Evolutionary conservation across 148 eudicot species (phyloP), one percentile per base, ranked within the genome.

Genomic region (Diospyros lotus): DNA sequence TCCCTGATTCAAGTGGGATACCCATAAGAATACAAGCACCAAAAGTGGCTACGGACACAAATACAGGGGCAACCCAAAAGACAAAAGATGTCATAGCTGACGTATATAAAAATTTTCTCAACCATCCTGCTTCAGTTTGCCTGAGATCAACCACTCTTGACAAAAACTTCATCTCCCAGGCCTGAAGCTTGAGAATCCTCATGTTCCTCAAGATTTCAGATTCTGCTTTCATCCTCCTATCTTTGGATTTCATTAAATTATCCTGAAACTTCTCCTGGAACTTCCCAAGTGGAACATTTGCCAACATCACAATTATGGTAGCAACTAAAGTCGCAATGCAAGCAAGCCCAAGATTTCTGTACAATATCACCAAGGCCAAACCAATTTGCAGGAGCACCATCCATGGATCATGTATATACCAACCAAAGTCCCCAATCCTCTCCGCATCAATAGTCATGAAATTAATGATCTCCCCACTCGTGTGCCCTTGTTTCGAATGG

Each of bases 381-480:
- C 45, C 67, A 45, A 87, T 80, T 83, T 87, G 88, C 58, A 87
- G 0, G 28, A 85, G 6, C 13, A 87, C 88, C 74, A 87, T 42
- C 88, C 88, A 87, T 2, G 86, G 85, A 83, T 87, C 86, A 48
- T 87, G 88, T 76, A 87, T 73, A 54, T 85, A 83, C 90, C 88
- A 87, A 73, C 61, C 59, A 71, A 87, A 87, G 53, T 80, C 73
- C 63, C 80, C 76, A 15, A 87, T 51, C 71, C 86, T 79, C 78
- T 85, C 79, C 5, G 90, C 90, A 81, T 87, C 90, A 75, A 87
- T 84, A 44, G 83, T 71, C 90, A 87, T 85, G 54, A 85, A 65
- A 83, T 87, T 87, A 64, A 87, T 85, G 60, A 87, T 87, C 72
- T 87, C 90, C 51, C 90, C 90, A 73, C 86, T 85, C 12, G 88